These are phyloP conservation scores for Ceratocystis harringtonii DNA, from an alignment of 2,329 filamentous ascomycete species.

Conservation along the genomic window DNA sequence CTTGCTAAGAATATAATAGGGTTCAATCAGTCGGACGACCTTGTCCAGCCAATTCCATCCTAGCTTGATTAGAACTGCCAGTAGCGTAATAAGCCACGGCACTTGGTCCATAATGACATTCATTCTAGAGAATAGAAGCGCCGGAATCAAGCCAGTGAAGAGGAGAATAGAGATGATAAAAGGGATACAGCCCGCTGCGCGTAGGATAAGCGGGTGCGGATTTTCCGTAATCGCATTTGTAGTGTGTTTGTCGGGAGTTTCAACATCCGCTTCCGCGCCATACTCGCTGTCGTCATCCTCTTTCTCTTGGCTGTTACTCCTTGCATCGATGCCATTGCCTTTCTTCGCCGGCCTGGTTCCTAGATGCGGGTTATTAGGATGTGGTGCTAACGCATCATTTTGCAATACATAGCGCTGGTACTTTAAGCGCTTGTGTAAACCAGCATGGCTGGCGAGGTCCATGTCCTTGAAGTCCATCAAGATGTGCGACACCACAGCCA, in stretches of 20 bases:
- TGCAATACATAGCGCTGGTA: constrained; percentile 52
- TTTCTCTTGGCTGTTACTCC: background rate
- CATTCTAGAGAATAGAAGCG: constrained; percentile 38
- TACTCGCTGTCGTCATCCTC: background rate
- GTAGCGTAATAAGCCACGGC: constrained; percentile 49
- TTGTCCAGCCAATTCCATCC: constrained; percentile 55
- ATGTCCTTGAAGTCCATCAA: constrained; percentile 59
- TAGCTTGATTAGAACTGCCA: constrained; percentile 53
- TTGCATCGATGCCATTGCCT: no score
- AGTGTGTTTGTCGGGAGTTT: background rate
- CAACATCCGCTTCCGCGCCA: background rate
- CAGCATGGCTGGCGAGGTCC: constrained; percentile 49
- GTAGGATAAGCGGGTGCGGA: constrained; percentile 55
- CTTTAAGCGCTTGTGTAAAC: constrained; percentile 54
- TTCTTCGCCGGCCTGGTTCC: constrained; percentile 18
- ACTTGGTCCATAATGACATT: constrained; percentile 26
- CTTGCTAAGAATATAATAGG: constrained; percentile 54
- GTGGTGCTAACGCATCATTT: constrained; percentile 55
- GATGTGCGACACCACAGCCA: constrained; percentile 60
- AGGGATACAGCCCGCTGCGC: constrained; percentile 41
- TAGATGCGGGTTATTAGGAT: constrained; percentile 32
- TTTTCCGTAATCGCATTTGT: constrained; percentile 37
- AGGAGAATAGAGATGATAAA: constrained; percentile 43
- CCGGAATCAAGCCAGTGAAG: constrained; percentile 43
- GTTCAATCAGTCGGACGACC: constrained; percentile 57